Evolutionary conservation across 148 eudicot species (phyloP).

Genomic region (Vaccinium darrowii): DNA sequence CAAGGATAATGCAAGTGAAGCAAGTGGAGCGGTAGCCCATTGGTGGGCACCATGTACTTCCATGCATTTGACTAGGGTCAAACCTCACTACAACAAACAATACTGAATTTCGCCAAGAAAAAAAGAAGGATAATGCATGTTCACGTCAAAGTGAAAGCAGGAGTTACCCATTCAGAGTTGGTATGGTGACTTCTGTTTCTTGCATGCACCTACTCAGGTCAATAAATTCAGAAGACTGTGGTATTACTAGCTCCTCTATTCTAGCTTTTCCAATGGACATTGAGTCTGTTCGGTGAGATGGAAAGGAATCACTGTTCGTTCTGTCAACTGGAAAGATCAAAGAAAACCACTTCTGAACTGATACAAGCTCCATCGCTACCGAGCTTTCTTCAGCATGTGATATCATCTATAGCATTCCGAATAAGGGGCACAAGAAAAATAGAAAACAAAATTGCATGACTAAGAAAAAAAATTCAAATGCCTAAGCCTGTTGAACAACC

Average conservation of each 20-base stretch:
- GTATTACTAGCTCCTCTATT: constrained; percentile 13
- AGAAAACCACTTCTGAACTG: constrained; percentile 63
- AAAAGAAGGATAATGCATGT: background rate
- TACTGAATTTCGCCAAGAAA: too few species aligned
- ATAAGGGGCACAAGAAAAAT: constrained; percentile 11
- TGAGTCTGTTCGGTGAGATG: constrained; percentile 25
- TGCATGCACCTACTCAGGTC: constrained; percentile 76
- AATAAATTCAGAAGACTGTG: constrained; percentile 42
- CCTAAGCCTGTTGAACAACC: constrained; percentile 29
- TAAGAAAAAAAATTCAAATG: background rate
- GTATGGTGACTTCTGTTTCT: constrained; percentile 70
- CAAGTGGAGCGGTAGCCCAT: too few species aligned
- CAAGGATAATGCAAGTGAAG: background rate
- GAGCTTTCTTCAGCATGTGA: constrained; percentile 32
- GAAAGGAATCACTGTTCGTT: constrained; percentile 27
- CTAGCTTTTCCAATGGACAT: constrained; percentile 27
- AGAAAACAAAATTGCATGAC: background rate
- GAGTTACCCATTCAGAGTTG: constrained; percentile 87
- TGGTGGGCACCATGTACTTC: too few species aligned
- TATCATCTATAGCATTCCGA: constrained; percentile 51
- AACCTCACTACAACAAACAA: too few species aligned
- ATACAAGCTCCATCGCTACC: constrained; percentile 45
- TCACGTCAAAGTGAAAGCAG: background rate
- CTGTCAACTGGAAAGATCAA: constrained; percentile 54
- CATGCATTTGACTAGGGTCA: too few species aligned